A percentile compares a stretch with the other conserved stretches of the same genome.
These are phyloP conservation scores for Calonectria fujianensis DNA, from an alignment of 2,329 filamentous ascomycete species.

Conservation along the genomic window DNA sequence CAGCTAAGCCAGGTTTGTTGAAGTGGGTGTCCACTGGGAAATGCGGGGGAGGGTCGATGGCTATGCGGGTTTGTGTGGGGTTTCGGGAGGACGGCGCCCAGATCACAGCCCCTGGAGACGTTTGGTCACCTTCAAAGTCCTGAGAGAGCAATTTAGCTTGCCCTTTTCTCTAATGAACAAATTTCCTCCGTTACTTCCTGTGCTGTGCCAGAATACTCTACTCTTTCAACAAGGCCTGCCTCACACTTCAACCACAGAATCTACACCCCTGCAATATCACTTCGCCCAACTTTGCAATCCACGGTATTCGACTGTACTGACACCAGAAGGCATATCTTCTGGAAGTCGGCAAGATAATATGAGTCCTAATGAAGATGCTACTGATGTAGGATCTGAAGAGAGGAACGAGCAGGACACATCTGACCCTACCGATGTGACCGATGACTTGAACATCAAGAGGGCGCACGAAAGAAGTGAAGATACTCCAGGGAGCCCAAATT, in stretches of 20 bases:
- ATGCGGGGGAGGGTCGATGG: slow-evolving; percentile 27
- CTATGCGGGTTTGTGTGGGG: slow-evolving; percentile 20
- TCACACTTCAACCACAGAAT: not conserved
- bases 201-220: not conserved
- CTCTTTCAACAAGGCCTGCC: not conserved
- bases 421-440: not conserved
- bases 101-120: slow-evolving; percentile 6
- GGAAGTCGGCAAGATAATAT: not conserved
- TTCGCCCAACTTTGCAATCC: not conserved
- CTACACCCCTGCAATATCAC: not conserved
- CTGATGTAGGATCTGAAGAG: not conserved
- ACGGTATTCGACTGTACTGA: not conserved
- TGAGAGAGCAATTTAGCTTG: not conserved
- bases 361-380: not conserved
- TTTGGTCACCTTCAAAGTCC: not conserved
- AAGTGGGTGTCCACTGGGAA: not conserved
- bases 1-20: slow-evolving; percentile 3
- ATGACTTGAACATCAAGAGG: not conserved
- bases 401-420: not conserved
- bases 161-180: slow-evolving; percentile 1
- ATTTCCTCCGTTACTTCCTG: not conserved
- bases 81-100: slow-evolving; percentile 1
- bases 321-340: not conserved
- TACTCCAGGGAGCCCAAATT: not conserved
- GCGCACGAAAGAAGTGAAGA: slow-evolving; percentile 13